phyloP scores from a whole-genome alignment of 2,329 filamentous ascomycete genomes.

The Fusarium abutilonis region DNA sequence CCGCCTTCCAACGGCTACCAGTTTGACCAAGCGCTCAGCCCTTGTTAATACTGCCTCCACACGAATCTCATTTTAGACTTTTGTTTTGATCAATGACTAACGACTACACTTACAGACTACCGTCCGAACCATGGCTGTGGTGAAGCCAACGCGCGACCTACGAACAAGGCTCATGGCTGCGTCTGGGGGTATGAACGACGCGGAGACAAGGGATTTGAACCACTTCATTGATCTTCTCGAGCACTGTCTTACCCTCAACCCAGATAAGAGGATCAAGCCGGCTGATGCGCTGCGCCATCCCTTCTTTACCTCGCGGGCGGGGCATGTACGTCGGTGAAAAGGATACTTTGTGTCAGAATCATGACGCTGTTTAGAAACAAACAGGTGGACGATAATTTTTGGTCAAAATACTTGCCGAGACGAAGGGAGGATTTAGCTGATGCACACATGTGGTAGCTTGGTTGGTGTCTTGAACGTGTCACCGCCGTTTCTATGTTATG shows the following conservation, averaged over 20 bases:
- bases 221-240: slow-evolving; percentile 89
- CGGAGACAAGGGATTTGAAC: slow-evolving; percentile 79
- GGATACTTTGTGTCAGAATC: slow-evolving; percentile 6
- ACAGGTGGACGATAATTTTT: slow-evolving; percentile 7
- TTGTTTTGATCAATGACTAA: slow-evolving; percentile 35
- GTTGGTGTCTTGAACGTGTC: slow-evolving; percentile 29
- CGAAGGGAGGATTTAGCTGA: slow-evolving; percentile 23
- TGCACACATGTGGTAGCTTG: slow-evolving; percentile 25
- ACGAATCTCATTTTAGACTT: slow-evolving; percentile 26
- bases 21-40: slow-evolving; percentile 29
- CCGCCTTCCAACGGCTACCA: slow-evolving; percentile 27
- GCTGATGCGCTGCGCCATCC: slow-evolving; percentile 87
- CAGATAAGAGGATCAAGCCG: slow-evolving; percentile 90
- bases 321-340: slow-evolving; percentile 40
- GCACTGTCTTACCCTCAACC: slow-evolving; percentile 87
- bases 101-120: slow-evolving; percentile 62
- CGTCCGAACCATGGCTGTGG: slow-evolving; percentile 72
- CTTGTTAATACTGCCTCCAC: slow-evolving; percentile 19
- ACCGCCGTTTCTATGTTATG: slow-evolving; percentile 35
- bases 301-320: slow-evolving; percentile 70
- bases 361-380: slow-evolving; percentile 25
- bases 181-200: slow-evolving; percentile 76
- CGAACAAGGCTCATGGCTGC: slow-evolving; percentile 81
- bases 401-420: slow-evolving; percentile 23
- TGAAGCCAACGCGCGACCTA: slow-evolving; percentile 83